A percentile compares a stretch with the other conserved stretches of the same genome.
phyloP scores from a whole-genome alignment of 1,284 basidiomycete species.

The Microbotryum saponariae region DNA sequence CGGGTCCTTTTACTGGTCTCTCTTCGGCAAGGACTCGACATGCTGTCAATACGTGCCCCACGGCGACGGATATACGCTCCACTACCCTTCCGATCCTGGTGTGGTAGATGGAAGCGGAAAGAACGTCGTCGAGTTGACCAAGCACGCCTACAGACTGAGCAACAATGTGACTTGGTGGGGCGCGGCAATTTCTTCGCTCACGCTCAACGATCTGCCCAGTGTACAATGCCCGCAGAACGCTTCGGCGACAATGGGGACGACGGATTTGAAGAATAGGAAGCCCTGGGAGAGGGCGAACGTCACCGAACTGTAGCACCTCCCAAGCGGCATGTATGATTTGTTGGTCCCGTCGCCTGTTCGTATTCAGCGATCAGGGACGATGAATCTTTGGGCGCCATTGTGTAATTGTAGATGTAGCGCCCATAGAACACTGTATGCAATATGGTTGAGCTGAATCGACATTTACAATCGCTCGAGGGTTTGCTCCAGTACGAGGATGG shows the following conservation, averaged over 20 bases:
- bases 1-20: conserved; percentile 34
- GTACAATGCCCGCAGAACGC: conserved; percentile 1
- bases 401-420: too few relatives aligned
- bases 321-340: too few relatives aligned
- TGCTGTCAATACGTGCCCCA: conserved; percentile 26
- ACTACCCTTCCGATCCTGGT: conserved; percentile 14
- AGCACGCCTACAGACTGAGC: conserved; percentile 23
- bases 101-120: background rate
- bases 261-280: too few relatives aligned
- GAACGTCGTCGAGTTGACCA: conserved; percentile 8
- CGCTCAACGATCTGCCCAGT: background rate
- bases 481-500: too few relatives aligned
- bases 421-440: too few relatives aligned
- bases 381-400: too few relatives aligned
- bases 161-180: conserved; percentile 15
- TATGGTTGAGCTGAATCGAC: too few relatives aligned
- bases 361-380: too few relatives aligned
- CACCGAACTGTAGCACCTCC: too few relatives aligned
- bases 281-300: too few relatives aligned
- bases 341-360: too few relatives aligned
- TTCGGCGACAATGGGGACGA: background rate
- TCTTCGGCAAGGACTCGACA: conserved; percentile 30
- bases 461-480: too few relatives aligned
- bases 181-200: background rate
- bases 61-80: conserved; percentile 27